phyloP scores from a whole-genome alignment of 352 stramenopile genomes.

The Blastocystis sp. region DNA sequence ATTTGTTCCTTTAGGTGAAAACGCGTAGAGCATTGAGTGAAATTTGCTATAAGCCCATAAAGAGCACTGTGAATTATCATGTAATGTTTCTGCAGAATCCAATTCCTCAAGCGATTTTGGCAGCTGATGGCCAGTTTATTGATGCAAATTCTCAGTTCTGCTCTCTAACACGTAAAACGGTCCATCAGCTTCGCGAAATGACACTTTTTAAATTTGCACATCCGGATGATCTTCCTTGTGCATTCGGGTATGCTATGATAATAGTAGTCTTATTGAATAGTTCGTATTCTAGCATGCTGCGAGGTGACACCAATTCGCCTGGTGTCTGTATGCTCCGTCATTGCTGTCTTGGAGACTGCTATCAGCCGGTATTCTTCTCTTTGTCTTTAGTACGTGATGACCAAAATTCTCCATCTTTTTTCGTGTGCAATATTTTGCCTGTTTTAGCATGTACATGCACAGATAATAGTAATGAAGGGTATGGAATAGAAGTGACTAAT shows the following conservation, averaged over 20 bases:
- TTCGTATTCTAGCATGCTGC: slow-evolving; percentile 64
- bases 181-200: slow-evolving; percentile 52
- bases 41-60: not conserved
- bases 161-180: not conserved
- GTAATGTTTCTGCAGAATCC: slow-evolving; percentile 67
- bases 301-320: not conserved
- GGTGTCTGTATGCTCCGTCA: slow-evolving; percentile 63
- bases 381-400: slow-evolving; percentile 29
- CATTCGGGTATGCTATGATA: slow-evolving; percentile 20
- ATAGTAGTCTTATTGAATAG: not conserved
- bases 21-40: slow-evolving; percentile 20
- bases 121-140: slow-evolving; percentile 63
- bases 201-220: slow-evolving; percentile 65
- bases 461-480: not conserved
- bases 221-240: slow-evolving; percentile 63
- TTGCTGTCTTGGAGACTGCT: slow-evolving; percentile 50
- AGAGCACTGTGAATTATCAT: slow-evolving; percentile 56
- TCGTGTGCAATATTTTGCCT: slow-evolving; percentile 62
- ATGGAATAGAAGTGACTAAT: not conserved
- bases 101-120: slow-evolving; percentile 54
- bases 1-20: not conserved
- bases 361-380: slow-evolving; percentile 65
- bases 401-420: not conserved
- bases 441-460: slow-evolving; percentile 51
- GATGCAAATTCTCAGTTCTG: slow-evolving; percentile 64